Evolutionary conservation across 2,329 filamentous ascomycete genomes (phyloP).

Genomic region (Penicillium sp.): DNA sequence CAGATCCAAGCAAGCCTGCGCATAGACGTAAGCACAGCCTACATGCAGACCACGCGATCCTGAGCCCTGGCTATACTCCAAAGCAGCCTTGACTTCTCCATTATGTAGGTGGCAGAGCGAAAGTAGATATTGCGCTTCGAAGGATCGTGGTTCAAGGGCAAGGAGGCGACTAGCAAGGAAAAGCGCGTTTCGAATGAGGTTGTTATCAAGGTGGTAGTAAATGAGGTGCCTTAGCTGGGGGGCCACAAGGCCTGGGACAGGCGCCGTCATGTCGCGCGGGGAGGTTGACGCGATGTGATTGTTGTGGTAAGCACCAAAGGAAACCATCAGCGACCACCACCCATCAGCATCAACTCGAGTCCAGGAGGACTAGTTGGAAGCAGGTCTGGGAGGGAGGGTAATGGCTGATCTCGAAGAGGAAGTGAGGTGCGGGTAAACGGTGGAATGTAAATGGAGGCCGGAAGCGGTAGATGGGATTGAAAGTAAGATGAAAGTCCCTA

Average conservation of each 20-base stretch:
- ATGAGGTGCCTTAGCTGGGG: conserved; percentile 66
- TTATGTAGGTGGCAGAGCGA: conserved; percentile 82
- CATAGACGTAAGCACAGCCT: conserved; percentile 88
- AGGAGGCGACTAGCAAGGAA: conserved; percentile 88
- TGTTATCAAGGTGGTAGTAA: conserved; percentile 82
- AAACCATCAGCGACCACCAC: conserved; percentile 15
- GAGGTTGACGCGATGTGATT: conserved; percentile 22
- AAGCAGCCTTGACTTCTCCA: conserved; percentile 81
- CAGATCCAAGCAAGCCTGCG: conserved; percentile 80
- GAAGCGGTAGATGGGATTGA: conserved; percentile 19
- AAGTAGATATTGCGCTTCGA: conserved; percentile 80
- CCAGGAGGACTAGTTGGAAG: neutral
- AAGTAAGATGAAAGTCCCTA: conserved; percentile 8
- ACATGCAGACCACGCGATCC: conserved; percentile 73
- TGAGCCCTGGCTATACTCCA: conserved; percentile 73
- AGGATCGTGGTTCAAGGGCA: conserved; percentile 78
- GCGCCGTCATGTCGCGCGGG: conserved; percentile 53
- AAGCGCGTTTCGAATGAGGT: conserved; percentile 82
- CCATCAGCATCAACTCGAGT: conserved; percentile 11
- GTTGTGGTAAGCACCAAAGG: conserved; percentile 10
- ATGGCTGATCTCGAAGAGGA: conserved; percentile 17
- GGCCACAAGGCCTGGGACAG: conserved; percentile 56
- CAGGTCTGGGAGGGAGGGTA: neutral
- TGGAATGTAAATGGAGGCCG: conserved; percentile 27
- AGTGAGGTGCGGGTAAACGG: conserved; percentile 12